Evolutionary conservation across 192 early-diverging fungal genomes (phyloP).

Genomic region (Chytriomyces sp.): DNA sequence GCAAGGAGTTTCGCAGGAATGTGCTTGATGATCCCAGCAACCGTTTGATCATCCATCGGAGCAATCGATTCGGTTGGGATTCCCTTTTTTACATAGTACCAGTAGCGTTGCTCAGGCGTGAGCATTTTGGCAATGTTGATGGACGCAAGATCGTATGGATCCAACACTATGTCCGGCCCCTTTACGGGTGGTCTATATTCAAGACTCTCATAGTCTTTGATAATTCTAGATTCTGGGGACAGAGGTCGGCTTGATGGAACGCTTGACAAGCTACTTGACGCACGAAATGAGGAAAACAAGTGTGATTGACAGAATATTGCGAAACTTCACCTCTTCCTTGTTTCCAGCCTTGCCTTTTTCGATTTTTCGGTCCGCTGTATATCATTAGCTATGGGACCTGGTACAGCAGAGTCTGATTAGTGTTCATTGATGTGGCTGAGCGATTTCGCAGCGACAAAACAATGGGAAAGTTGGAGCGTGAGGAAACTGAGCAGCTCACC

Average conservation of each 20-base stretch:
- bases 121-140: slow-evolving; percentile 59
- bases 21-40: slow-evolving; percentile 38
- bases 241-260: slow-evolving; percentile 44
- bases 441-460: too few species aligned
- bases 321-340: too few species aligned
- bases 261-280: background rate
- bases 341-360: too few species aligned
- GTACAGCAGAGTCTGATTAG: too few species aligned
- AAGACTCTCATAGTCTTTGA: slow-evolving; percentile 29
- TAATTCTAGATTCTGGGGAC: slow-evolving; percentile 51
- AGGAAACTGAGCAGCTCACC: background rate
- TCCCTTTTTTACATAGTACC: slow-evolving; percentile 56
- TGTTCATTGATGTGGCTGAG: too few species aligned
- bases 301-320: background rate
- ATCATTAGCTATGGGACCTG: too few species aligned
- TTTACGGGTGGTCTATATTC: slow-evolving; percentile 27
- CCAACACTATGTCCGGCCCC: slow-evolving; percentile 39
- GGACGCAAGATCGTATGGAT: slow-evolving; percentile 59
- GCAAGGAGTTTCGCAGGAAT: slow-evolving; percentile 41
- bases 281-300: background rate
- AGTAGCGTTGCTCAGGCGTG: slow-evolving; percentile 61
- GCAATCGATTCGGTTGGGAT: slow-evolving; percentile 51
- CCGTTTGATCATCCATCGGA: slow-evolving; percentile 43
- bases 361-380: too few species aligned
- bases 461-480: too few species aligned